Conservation (phyloP, 495 filamentous ascomycete genomes). For the Annulohypoxylon stygium region DNA sequence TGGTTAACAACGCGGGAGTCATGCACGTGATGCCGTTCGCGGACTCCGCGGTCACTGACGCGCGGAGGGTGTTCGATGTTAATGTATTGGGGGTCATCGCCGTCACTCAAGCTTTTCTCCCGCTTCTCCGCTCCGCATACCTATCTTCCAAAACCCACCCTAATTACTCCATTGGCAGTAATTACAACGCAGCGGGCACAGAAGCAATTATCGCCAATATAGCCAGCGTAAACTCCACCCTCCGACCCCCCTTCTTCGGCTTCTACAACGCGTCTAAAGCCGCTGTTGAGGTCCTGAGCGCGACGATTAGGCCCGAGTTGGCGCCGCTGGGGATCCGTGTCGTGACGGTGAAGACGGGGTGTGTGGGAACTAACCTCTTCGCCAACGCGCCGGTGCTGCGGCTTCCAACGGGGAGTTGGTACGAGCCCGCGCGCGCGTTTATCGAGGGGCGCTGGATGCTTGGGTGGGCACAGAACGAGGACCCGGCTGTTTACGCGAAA, state of each 20-base stretch:
- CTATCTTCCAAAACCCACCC: not conserved
- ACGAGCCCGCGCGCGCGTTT: constrained; percentile 39
- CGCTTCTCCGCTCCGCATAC: constrained; percentile 59
- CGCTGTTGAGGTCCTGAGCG: constrained; percentile 59
- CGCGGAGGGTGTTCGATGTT: constrained; percentile 63
- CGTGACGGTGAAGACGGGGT: constrained; percentile 50
- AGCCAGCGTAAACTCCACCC: constrained; percentile 58
- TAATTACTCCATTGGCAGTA: too few relatives aligned
- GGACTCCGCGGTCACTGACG: constrained; percentile 62
- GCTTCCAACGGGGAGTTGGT: constrained; percentile 45
- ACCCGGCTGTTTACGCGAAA: constrained; percentile 36
- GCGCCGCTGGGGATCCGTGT: constrained; percentile 63
- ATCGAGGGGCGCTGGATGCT: constrained; percentile 49
- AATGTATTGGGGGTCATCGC: constrained; percentile 67
- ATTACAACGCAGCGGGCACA: not conserved
- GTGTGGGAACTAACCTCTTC: constrained; percentile 41
- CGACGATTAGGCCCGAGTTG: constrained; percentile 66
- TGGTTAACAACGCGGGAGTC: constrained; percentile 70
- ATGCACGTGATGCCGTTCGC: constrained; percentile 59
- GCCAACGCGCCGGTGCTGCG: constrained; percentile 35
- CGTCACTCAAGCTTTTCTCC: constrained; percentile 66
- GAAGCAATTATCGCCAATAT: constrained; percentile 64
- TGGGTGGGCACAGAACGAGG: constrained; percentile 8
- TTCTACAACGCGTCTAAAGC: constrained; percentile 69
- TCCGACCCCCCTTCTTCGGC: constrained; percentile 53